Base-by-base conservation (phyloP, 345 rosid genomes). In the Eucalyptus fibrosa region DNA sequence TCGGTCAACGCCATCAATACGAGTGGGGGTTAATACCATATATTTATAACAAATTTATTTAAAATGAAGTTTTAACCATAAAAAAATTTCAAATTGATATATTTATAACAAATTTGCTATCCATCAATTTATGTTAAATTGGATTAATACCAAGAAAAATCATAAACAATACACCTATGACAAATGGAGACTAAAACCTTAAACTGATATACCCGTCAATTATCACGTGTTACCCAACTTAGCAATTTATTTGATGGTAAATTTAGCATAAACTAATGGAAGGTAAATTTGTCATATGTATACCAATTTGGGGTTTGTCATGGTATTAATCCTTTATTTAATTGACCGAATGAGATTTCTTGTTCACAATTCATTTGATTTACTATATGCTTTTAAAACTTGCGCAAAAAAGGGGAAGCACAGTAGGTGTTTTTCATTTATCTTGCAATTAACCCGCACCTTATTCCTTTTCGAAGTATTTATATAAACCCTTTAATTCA, bases 281-380 rank as follows among this genome's bases (percentile, higher is more conserved):
- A 1, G 1, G 12, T 21, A 55, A 55, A 55, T 21, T 55, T 7
- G 11, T 55, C 0, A 21, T 1, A 55, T 7, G 2, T 55, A 0
- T 55, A 55, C 1, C 0, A 50, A 51, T 51, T 51, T 18, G 2
- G 0, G 0, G 0, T 53, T 7, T 18, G 0, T 7, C 9, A 0
- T 53, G 23, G 0, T 53, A 53, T 53, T 7, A 53, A 53, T 53
- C 24, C 2, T 18, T 10, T 59, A 59, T 5, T 26, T 28, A 59
- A 59, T 60, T 65, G 34, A 65, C 19, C 2, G 0, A 0, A 30
- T 30, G 72, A 14, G 72, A 65, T 4, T 30, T 1, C 34, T 30
- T 30, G n/a, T 7, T 30, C 5, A 4, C 18, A 4, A 30, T 7
- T 65, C 9, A 65, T 65, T 30, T 65, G 72, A 65, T 65, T 30